Base-by-base conservation (phyloP, 192 early-diverging fungal genomes). In the Backusella tuberculispora region DNA sequence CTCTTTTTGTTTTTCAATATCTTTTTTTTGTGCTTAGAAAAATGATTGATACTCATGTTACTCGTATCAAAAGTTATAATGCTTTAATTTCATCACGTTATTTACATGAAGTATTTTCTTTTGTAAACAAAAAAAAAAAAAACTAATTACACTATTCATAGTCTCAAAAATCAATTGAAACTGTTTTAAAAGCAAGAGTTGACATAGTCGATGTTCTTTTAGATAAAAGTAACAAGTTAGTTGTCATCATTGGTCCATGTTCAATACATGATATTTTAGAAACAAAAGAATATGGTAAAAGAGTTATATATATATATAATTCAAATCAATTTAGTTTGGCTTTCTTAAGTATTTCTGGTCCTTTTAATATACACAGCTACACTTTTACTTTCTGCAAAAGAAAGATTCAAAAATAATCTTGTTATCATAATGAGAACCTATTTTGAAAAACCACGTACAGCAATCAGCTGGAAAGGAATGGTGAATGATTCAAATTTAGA, bases 401-500 rank as follows among this genome's bases (percentile, higher is more conserved):
- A 93, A 34, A 78, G 84, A 71, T 83, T 91, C 68, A 82, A 89
- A 66, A 89, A 90, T 41, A 94, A 96, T 15, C 76, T 99, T 74
- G 83, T 92, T 46, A 92, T 99, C 74, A 85, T 99, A 74, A 99
- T 99, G 97, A 88, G 97, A 60, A 91, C 93, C 63, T 99, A 99
- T 90, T 98, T 99, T 91, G 97, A 99, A 76, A 99, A 99, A 86
- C 97, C 97, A 66, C 86, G 97, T 71, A 98, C 97, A 3, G 97
- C 97, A 6, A 95, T 98, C 48, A 96, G 93, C 19, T 93, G 91
- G 94, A 92, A 93, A 81, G 93, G 93, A 8, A 80, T 95, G 42
- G 93, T 95, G 81, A 94, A 94, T 72, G 92, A 94, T 76, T 90
- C 92, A 37, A 88, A 91, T 66, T 83, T 92, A 68, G 84, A 92